Base-by-base conservation (phyloP, 2,329 filamentous ascomycete genomes). In the Monosporascus sp. region DNA sequence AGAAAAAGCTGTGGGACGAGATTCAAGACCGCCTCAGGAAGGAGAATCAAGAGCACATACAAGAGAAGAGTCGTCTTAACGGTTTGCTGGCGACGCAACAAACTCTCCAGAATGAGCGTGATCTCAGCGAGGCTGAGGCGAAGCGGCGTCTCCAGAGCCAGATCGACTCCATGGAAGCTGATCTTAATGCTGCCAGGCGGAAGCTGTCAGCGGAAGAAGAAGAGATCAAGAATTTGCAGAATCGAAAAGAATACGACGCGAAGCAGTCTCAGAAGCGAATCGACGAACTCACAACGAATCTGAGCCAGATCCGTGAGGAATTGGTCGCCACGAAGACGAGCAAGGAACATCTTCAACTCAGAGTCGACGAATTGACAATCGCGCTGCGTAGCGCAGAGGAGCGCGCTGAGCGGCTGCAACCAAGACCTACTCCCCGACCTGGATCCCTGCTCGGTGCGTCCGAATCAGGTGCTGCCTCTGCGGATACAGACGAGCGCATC, bases 1-100 rank as follows among this genome's bases (percentile, higher is more conserved):
- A 97, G 71, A 96, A 96, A 73, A 88, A 91, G 38, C 78, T 99
- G 9, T 96, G 89, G 88, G 96, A 94, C 74, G 90, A 88, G 52
- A 96, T 97, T 37, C 92, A 97, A 68, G 87, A 89, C 58, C 86
- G 95, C 50, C 78, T 97, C 44, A 88, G 84, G 57, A 90, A 94
- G 63, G 92, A 97, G 65, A 96, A 94, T 59, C 91, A 96, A 65
- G 84, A 76, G 20, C 76, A 97, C 14, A 80, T 88, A 43, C 89
- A 95, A 55, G 94, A 99, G 68, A 89, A 91, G 59, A 84, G 86
- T 46, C 83, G 92, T 31, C 80, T 97, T 5, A 96, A 93, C 70
- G 86, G 85, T 53, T 78, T 96, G 35, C 83, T 97, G 46, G 82
- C 87, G 4, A 91, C 89, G 51, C 83, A 97, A 49, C 93, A 97